phyloP scores from a whole-genome alignment of 495 filamentous ascomycete genomes.

The Penicillium nucicola region DNA sequence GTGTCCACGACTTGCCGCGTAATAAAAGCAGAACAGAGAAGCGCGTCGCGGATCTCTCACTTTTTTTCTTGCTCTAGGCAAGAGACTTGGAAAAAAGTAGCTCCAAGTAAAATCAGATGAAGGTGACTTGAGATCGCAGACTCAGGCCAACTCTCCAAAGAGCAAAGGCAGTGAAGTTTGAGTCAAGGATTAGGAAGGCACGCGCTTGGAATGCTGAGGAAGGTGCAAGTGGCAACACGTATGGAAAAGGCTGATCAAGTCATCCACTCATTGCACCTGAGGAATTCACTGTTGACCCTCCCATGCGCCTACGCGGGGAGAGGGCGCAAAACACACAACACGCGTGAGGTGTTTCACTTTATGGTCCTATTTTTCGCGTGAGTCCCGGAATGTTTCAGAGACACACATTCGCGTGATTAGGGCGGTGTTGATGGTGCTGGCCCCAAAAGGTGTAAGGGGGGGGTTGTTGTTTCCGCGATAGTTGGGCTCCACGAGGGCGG shows the following conservation, averaged over 20 bases:
- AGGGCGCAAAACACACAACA: background rate
- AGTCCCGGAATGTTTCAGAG: conserved; percentile 3
- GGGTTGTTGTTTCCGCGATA: no score
- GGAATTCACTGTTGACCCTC: conserved; percentile 1
- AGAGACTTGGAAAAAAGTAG: background rate
- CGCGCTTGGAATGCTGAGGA: conserved; percentile 3
- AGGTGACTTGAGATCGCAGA: background rate
- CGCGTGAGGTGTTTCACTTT: background rate
- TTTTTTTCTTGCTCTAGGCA: no score
- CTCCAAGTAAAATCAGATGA: background rate
- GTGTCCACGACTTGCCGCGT: conserved; percentile 14
- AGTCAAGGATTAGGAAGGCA: conserved; percentile 3
- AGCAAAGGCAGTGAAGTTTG: background rate
- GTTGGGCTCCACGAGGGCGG: background rate
- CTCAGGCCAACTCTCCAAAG: background rate
- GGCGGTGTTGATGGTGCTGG: no score
- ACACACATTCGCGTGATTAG: background rate
- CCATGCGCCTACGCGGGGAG: background rate
- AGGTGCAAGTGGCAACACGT: conserved; percentile 2
- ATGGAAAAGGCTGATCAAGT: background rate
- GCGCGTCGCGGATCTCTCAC: background rate
- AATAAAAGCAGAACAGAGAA: conserved; percentile 19
- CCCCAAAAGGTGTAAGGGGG: no score
- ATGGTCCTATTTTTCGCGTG: background rate
- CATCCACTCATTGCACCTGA: conserved; percentile 1